Conservation (phyloP, 108 stramenopile species). For the Nitzschia palea region DNA sequence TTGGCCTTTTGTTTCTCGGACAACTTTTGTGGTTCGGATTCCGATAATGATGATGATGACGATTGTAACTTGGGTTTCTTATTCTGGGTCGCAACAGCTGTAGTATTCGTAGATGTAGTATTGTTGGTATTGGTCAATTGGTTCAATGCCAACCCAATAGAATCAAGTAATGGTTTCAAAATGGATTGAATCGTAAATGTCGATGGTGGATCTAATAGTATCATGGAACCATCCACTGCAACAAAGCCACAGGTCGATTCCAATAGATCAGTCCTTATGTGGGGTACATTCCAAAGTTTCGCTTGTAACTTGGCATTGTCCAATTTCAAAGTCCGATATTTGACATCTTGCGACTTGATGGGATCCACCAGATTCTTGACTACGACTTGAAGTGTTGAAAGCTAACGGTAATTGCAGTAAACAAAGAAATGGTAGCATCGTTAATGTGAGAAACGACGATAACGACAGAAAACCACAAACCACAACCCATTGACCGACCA, state of each 20-base stretch:
- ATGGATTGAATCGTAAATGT: background rate
- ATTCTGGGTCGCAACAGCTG: background rate
- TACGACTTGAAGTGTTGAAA: slow-evolving; percentile 58
- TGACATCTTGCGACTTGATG: slow-evolving; percentile 44
- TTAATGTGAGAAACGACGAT: background rate
- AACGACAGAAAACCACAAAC: background rate
- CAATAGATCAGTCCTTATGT: slow-evolving; percentile 38
- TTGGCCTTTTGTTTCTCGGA: slow-evolving; percentile 80
- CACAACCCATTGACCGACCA: background rate
- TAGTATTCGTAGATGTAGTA: background rate
- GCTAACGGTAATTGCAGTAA: slow-evolving; percentile 18
- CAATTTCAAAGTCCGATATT: slow-evolving; percentile 55
- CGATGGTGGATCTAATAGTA: background rate
- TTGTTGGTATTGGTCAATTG: background rate
- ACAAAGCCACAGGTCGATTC: slow-evolving; percentile 31
- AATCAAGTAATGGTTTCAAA: background rate
- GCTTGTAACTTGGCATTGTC: slow-evolving; percentile 50
- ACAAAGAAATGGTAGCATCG: background rate
- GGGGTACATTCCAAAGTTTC: slow-evolving; percentile 17
- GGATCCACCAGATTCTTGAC: slow-evolving; percentile 68
- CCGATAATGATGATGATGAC: no score
- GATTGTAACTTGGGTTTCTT: background rate
- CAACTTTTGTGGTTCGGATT: slow-evolving; percentile 24
- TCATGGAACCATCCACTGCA: background rate
- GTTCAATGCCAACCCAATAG: background rate